Conservation (phyloP, 2,329 filamentous ascomycete genomes). For the Aspergillus pseudoviridinutans region DNA sequence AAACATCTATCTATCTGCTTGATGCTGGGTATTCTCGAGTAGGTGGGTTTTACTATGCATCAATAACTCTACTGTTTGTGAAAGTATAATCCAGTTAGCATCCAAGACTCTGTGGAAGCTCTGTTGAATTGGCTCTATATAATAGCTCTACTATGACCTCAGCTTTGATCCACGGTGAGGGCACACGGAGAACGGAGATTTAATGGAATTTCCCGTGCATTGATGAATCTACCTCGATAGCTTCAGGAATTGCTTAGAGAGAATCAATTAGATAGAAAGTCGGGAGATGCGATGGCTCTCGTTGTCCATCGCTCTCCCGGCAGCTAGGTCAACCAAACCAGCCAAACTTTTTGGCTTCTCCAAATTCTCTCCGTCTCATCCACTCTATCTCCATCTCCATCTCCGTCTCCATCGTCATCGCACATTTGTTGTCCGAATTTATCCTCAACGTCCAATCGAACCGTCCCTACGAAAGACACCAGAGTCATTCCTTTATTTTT, state of each 20-base stretch:
- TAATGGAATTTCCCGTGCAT: background rate
- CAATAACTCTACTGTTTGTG: background rate
- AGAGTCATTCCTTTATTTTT: background rate
- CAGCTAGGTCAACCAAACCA: background rate
- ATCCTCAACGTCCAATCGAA: background rate
- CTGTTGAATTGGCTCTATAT: background rate
- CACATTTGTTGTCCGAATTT: constrained; percentile 5
- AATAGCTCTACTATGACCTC: background rate
- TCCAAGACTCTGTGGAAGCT: background rate
- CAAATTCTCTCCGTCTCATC: background rate
- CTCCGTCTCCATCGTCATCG: background rate
- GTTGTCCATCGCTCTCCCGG: background rate
- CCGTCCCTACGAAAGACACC: background rate
- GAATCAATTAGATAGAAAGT: background rate
- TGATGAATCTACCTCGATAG: background rate
- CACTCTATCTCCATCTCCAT: background rate
- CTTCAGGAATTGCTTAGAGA: background rate
- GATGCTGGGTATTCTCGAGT: background rate
- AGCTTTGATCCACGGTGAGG: background rate
- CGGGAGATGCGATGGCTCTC: background rate
- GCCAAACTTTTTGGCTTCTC: background rate
- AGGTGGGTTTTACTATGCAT: background rate
- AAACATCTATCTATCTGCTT: background rate
- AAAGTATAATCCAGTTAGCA: background rate
- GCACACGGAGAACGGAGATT: background rate